A percentile compares a stretch with the other conserved stretches of the same genome.
Conservation (phyloP, 129 eudicot genomes). For the Solidago caesia region DNA sequence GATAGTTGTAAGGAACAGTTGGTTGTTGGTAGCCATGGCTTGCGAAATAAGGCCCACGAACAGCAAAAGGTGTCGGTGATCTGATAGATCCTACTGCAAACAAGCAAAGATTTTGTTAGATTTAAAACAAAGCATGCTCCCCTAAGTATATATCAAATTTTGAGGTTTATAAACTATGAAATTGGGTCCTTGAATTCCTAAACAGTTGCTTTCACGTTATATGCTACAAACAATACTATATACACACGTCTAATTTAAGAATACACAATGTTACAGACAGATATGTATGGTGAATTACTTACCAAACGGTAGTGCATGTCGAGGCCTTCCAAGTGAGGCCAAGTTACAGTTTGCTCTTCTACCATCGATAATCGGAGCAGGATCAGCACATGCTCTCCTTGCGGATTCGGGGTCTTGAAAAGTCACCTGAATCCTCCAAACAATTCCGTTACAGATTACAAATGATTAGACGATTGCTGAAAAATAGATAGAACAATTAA, state of each 20-base stretch:
- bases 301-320: slow-evolving; percentile 55
- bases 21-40: slow-evolving; percentile 70
- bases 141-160: background rate
- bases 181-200: background rate
- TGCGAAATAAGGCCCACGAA: slow-evolving; percentile 60
- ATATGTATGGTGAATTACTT: background rate
- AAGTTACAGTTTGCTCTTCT: slow-evolving; percentile 87
- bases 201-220: background rate
- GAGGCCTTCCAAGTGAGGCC: slow-evolving; percentile 88
- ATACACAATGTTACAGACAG: background rate
- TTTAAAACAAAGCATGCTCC: background rate
- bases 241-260: background rate
- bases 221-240: too few species aligned
- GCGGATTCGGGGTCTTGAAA: slow-evolving; percentile 90
- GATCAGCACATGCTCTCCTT: slow-evolving; percentile 80
- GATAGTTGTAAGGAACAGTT: slow-evolving; percentile 53
- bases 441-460: slow-evolving; percentile 30
- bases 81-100: slow-evolving; percentile 59
- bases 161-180: background rate
- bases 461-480: slow-evolving; percentile 30
- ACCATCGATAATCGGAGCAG: slow-evolving; percentile 80
- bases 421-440: slow-evolving; percentile 86
- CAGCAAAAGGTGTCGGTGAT: slow-evolving; percentile 59
- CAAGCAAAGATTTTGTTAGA: background rate
- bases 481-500: background rate